These are phyloP conservation scores for Laguncularia racemosa DNA, from an alignment of 345 rosid species.

Conservation along the genomic window DNA sequence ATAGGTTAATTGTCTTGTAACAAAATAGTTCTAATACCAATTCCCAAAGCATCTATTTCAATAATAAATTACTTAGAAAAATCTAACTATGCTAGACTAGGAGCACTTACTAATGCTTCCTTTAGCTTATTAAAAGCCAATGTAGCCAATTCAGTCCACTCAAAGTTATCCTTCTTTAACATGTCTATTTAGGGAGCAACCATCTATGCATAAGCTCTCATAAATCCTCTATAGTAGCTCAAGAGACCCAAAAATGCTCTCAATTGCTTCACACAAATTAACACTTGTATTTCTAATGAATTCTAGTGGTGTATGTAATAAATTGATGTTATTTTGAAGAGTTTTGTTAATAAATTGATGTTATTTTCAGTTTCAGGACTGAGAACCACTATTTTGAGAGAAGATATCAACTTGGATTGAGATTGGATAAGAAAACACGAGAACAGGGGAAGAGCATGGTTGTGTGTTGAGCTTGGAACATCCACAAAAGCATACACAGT, in stretches of 20 bases:
- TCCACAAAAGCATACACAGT: no score
- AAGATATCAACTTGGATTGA: no score
- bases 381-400: no score
- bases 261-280: background rate
- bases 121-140: background rate
- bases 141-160: background rate
- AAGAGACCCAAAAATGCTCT: conserved; percentile 1
- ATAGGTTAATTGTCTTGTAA: background rate
- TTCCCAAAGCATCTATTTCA: background rate
- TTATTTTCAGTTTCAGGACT: no score
- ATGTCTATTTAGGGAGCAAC: background rate
- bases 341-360: no score
- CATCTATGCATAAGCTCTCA: background rate
- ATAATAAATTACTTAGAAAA: background rate
- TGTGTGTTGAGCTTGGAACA: no score
- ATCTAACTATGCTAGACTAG: background rate
- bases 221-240: background rate
- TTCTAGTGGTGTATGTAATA: no score
- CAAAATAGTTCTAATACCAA: background rate
- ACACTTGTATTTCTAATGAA: no score
- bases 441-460: no score
- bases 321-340: no score
- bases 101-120: background rate
- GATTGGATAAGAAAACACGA: no score
- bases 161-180: background rate